These are phyloP conservation scores for Suillus discolor DNA, from an alignment of 768 basidiomycete species.

Conservation along the genomic window DNA sequence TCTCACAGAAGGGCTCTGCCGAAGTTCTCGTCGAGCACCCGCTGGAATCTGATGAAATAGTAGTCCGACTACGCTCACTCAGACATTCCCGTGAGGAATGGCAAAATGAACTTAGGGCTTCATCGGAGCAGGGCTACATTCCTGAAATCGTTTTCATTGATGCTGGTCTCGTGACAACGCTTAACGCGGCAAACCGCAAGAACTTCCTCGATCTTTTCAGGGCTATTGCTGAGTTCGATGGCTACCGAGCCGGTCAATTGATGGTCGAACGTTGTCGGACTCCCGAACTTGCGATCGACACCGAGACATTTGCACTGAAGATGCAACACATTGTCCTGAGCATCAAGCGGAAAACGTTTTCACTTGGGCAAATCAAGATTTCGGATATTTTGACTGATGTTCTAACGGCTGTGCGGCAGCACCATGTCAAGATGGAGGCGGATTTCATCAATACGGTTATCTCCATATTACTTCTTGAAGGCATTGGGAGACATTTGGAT, in stretches of 20 bases:
- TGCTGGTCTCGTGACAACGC: slow-evolving; percentile 90
- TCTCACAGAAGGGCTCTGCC: slow-evolving; percentile 39
- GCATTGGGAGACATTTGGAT: slow-evolving; percentile 93
- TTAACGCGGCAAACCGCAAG: slow-evolving; percentile 76
- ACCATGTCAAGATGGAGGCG: slow-evolving; percentile 98
- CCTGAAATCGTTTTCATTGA: slow-evolving; percentile 98
- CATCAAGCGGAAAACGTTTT: slow-evolving; percentile 97
- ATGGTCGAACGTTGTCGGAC: slow-evolving; percentile 95
- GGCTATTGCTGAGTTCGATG: slow-evolving; percentile 95
- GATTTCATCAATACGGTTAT: slow-evolving; percentile 99
- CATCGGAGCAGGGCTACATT: slow-evolving; percentile 75
- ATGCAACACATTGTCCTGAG: slow-evolving; percentile 95
- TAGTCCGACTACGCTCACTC: slow-evolving; percentile 69
- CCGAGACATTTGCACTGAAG: slow-evolving; percentile 95
- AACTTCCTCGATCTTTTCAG: slow-evolving; percentile 98
- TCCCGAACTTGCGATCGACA: slow-evolving; percentile 87
- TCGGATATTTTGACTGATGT: slow-evolving; percentile 92
- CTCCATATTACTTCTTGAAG: slow-evolving; percentile 89
- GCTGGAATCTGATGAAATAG: slow-evolving; percentile 59
- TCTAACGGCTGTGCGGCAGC: slow-evolving; percentile 78
- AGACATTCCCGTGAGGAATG: slow-evolving; percentile 62
- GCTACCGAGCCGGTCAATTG: slow-evolving; percentile 90
- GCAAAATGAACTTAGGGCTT: slow-evolving; percentile 63
- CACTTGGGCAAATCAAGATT: slow-evolving; percentile 95
- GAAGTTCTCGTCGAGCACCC: slow-evolving; percentile 28